Base-by-base conservation (phyloP, 257 asterid species). In the Nicotiana tomentosiformis region DNA sequence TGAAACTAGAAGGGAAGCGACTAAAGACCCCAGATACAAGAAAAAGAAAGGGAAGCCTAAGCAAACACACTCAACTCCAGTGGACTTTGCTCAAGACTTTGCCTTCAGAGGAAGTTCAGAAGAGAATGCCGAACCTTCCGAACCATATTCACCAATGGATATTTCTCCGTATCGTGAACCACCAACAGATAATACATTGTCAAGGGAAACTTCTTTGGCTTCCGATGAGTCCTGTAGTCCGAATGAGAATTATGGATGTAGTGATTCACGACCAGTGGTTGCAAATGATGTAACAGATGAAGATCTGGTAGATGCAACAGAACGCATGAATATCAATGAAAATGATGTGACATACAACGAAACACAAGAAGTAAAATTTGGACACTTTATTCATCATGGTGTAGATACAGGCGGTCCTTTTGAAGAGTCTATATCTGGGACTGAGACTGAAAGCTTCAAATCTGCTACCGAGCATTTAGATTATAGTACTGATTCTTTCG, bases 121-220 rank as follows among this genome's bases (percentile, higher is more conserved):
- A 69, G 92, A 89, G 86, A 61, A 83, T 84, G 68, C 86, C 11
- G 97, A 91, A 78, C 88, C 90, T 66, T 82, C 87, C 9, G 98
- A 89, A 83, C 90, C 89, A n/a, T 94, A 91, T 89, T 96, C 99
- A 26, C 98, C 98, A 20, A 94, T 94, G 99, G 99, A 94, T 82
- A 82, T 93, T 87, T 96, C 99, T 85, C 98, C 99, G 0, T 94
- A 89, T 77, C 93, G 88, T 83, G 95, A 94, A 85, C 87, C 90
- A 58, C 81, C 89, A 78, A 91, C 87, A 29, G 90, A 84, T 84
- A 83, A 65, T 82, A 67, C 69, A 35, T 68, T 84, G 53, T 90
- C 98, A n/a, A 87, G 94, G 83, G 97, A 89, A 89, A 86, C 94
- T 81, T 94, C 97, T 49, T 92, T 90, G 83, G 89, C 91, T 84